Evolutionary conservation across 2,329 filamentous ascomycete species (phyloP), one percentile per base, ranked within the genome.

Genomic region (Knufia fluminis): DNA sequence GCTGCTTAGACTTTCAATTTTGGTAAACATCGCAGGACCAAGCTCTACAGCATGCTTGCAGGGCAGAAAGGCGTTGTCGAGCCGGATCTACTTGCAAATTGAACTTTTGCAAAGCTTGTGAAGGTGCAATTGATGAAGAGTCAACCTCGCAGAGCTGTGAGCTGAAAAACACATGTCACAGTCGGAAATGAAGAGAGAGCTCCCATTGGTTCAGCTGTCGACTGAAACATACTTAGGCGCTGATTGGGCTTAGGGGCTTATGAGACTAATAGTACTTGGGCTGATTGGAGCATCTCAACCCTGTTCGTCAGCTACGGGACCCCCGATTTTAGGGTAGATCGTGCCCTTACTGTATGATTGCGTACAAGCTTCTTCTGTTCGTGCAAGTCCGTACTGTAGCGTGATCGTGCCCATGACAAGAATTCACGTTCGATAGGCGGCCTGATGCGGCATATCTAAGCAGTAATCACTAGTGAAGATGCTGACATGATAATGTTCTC

Each of bases 71-170:
- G 63, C 2, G 60, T 64, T 1, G 50, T 62, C 9, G 62, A 66
- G 55, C 76, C 64, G 60, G 72, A 62, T 69, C 36, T 53, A 26
- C 41, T 54, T 3, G 23, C 20, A 24, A 22, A 23, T 42, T 42
- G 40, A 43, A 23, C 17, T 23, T 42, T 42, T 42, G 40, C 22
- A 23, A 42, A 42, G 40, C 22, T 42, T 22, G 40, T 26, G 14
- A 17, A 36, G 26, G 12, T 12, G 26, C 26, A 36, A 8, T 14
- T 8, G 9, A 17, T 6, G 33, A 36, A 14, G n/a, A 16, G 16
- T 36, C n/a, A 16, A 36, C n/a, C 33, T 7, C 16, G 33, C n/a
- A 6, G n/a, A 36, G 33, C 33, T 17, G 20, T 42, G 24, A 42
- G 40, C 40, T 24, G 14, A 3, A 42, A 12, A 26, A n/a, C 22